Evolutionary conservation across 2,329 filamentous ascomycete species (phyloP).

Genomic region (Pleoardoris graminearum): DNA sequence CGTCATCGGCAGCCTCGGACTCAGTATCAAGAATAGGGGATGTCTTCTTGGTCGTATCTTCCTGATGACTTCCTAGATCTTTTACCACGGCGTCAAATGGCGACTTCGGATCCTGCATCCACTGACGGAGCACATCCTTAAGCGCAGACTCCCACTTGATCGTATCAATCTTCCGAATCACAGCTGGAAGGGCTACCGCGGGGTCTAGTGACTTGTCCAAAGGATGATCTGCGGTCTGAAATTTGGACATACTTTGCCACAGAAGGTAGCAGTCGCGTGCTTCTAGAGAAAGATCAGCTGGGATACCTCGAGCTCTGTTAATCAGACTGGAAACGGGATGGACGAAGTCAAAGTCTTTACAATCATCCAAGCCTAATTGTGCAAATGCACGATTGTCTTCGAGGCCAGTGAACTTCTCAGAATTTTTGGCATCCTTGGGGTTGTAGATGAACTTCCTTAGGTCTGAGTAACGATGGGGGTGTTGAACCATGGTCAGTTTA

Average conservation of each 20-base stretch:
- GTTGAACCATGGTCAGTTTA: constrained; percentile 68
- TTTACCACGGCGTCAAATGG: constrained; percentile 58
- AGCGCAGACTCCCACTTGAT: constrained; percentile 66
- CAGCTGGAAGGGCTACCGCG: constrained; percentile 52
- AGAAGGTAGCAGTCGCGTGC: constrained; percentile 70
- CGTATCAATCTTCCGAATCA: constrained; percentile 67
- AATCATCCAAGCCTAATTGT: constrained; percentile 54
- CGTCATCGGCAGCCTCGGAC: constrained; percentile 8
- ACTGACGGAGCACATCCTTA: constrained; percentile 61
- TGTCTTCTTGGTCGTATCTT: constrained; percentile 9
- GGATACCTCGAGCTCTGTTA: constrained; percentile 64
- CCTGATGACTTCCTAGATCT: constrained; percentile 42
- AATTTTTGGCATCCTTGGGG: constrained; percentile 48
- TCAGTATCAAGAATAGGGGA: constrained; percentile 1
- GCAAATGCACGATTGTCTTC: constrained; percentile 35
- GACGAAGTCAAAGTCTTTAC: constrained; percentile 60
- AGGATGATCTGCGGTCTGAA: constrained; percentile 56
- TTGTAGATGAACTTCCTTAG: constrained; percentile 73
- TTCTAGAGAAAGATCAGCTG: constrained; percentile 70
- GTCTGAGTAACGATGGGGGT: constrained; percentile 70
- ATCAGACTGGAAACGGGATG: constrained; percentile 68
- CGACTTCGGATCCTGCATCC: constrained; percentile 61
- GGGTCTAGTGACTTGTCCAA: constrained; percentile 58
- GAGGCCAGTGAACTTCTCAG: constrained; percentile 57
- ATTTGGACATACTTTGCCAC: constrained; percentile 66